Base-by-base conservation (phyloP, 495 filamentous ascomycete species). In the Podospora anserina region DNA sequence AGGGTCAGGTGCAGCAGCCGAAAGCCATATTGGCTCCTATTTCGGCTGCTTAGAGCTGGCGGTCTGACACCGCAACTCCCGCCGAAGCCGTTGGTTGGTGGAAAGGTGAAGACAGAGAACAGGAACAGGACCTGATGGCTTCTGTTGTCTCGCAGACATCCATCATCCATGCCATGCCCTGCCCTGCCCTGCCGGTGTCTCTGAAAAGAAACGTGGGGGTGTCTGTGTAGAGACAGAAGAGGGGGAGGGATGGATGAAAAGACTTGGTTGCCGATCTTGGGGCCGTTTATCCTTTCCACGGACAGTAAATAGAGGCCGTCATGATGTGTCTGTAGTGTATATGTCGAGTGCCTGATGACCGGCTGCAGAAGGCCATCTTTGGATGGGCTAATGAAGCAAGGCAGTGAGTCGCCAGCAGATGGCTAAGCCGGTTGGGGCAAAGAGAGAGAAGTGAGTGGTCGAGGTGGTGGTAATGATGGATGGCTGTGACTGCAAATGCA, bases 371-470 rank as follows among this genome's bases (percentile, higher is more conserved):
- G 67, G 67, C 67, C 61, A 63, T 63, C 19, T 67, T 59, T 61
- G 61, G 7, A 44, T 32, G 63, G 63, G 53, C 60, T 39, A n/a
- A 53, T 18, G 28, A 34, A 32, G 18, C 27, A 63, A 63, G 27
- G 28, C 28, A 63, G 11, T 6, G 18, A 57, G 23, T 58, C 55
- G 55, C n/a, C 16, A 61, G n/a, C 59, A 49, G 56, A 58, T 58
- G 64, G 39, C 69, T 68, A 67, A 34, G 61, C 69, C 64, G 34
- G 53, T 66, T 68, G 56, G 64, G 65, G 66, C 65, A 68, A 60
- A 61, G 66, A 49, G 49, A 32, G 30, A 32, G 30, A 32, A 32
- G 30, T 32, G 30, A 53, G 39, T 49, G 39, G 39, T 49, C 39
- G 39, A 49, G 39, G 39, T 49, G 39, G 55, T 26, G 18, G 5